Percentiles rank a stretch among this genome's conserved stretches.
These are phyloP conservation scores for Bipolaris gigantea DNA, from an alignment of 2,329 filamentous ascomycete genomes.

Conservation along the genomic window DNA sequence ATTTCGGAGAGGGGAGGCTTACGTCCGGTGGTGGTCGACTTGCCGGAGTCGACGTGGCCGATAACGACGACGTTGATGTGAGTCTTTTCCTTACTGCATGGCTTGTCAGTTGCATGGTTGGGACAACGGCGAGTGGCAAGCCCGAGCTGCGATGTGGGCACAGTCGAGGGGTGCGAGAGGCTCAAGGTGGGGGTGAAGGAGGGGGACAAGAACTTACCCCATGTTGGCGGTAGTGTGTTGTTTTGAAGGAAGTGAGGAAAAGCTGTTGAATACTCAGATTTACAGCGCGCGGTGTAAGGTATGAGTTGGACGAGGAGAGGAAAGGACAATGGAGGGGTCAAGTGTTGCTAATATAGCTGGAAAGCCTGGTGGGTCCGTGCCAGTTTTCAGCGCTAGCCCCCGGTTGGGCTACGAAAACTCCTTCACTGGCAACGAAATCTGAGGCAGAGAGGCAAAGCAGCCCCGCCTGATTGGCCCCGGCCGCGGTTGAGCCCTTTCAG, in stretches of 20 bases:
- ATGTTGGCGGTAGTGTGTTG: constrained; percentile 57
- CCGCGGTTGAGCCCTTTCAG: not conserved
- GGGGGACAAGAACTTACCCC: constrained; percentile 56
- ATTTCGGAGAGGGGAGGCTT: constrained; percentile 52
- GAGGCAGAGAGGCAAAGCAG: constrained; percentile 16
- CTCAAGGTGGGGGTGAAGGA: constrained; percentile 18
- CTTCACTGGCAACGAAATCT: constrained; percentile 16
- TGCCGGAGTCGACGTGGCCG: constrained; percentile 99
- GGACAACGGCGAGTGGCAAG: not conserved
- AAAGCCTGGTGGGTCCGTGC: constrained; percentile 9
- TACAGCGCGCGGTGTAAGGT: constrained; percentile 18
- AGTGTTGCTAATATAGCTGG: constrained; percentile 16
- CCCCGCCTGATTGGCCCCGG: constrained; percentile 16
- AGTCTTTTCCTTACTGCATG: constrained; percentile 83
- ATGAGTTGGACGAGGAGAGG: constrained; percentile 19
- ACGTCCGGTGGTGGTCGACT: constrained; percentile 90
- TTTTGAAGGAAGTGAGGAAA: constrained; percentile 30
- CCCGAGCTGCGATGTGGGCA: not conserved
- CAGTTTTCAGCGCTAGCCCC: constrained; percentile 17
- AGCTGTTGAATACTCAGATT: constrained; percentile 31
- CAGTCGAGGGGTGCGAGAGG: constrained; percentile 2
- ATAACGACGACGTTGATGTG: constrained; percentile 97
- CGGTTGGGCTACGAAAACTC: constrained; percentile 20
- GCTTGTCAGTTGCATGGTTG: constrained; percentile 36
- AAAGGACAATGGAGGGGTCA: constrained; percentile 11